Evolutionary conservation across 225 moss, liverwort and hornwort genomes (phyloP).

Genomic region (Marchantia polymorpha): DNA sequence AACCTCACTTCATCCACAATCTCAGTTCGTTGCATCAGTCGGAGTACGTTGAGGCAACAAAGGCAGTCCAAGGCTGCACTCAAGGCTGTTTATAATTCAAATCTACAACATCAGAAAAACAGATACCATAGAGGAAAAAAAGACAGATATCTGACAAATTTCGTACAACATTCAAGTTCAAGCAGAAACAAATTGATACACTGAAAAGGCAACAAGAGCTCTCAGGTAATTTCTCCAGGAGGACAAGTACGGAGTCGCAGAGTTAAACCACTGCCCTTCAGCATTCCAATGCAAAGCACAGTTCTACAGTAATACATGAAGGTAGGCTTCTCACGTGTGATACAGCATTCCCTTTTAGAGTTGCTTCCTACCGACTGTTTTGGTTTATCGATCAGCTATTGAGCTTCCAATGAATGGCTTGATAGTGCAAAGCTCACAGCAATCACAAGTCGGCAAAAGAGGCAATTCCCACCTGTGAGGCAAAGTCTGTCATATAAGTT

Average conservation of each 20-base stretch:
- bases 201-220: no score
- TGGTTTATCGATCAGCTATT: background rate
- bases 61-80: no score
- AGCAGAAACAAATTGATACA: no score
- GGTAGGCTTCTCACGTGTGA: conserved; percentile 7
- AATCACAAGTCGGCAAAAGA: background rate
- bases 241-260: background rate
- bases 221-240: background rate
- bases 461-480: conserved; percentile 8
- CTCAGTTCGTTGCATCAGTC: no score
- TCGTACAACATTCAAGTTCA: no score
- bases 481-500: background rate
- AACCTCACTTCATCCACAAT: no score
- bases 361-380: conserved; percentile 4
- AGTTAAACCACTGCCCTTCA: conserved; percentile 6
- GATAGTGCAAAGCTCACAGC: background rate
- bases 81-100: no score
- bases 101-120: no score
- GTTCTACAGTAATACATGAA: conserved; percentile 6
- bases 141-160: no score
- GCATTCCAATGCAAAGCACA: conserved; percentile 5
- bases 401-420: background rate
- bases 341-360: background rate
- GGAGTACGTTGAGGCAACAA: no score
- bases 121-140: no score